phyloP scores from a whole-genome alignment of 306 rosid genomes.

The Boehmeria nivea region DNA sequence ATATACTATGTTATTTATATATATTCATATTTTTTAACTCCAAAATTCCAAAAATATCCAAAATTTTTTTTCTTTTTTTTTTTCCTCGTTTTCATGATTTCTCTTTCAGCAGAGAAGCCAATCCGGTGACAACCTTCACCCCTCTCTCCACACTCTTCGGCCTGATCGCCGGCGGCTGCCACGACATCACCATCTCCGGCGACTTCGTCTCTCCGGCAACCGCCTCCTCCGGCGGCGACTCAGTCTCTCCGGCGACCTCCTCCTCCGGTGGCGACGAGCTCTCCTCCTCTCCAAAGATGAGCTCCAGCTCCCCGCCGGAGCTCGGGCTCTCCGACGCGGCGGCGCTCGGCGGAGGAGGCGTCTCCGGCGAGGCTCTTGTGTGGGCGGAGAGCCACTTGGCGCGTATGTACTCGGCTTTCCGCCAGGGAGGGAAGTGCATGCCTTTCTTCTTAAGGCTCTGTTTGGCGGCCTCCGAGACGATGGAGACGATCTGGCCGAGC shows the following conservation, averaged over 20 bases:
- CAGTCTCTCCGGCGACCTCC: constrained; percentile 8
- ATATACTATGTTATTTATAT: constrained; percentile 14
- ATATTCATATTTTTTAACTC: constrained; percentile 11
- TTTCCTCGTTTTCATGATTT: constrained; percentile 37
- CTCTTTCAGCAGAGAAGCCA: constrained; percentile 79
- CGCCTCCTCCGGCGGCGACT: constrained; percentile 47
- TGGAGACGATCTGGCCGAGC: constrained; percentile 58
- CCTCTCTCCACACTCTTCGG: constrained; percentile 78
- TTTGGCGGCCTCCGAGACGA: constrained; percentile 75
- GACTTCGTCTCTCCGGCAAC: too few species aligned
- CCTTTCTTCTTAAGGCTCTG: constrained; percentile 95
- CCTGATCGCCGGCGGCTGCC: constrained; percentile 87
- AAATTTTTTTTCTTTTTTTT: constrained; percentile 21
- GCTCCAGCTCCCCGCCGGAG: constrained; percentile 59
- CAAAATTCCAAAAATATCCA: constrained; percentile 9
- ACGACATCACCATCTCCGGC: constrained; percentile 23
- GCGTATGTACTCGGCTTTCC: constrained; percentile 79
- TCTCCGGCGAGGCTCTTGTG: constrained; percentile 33
- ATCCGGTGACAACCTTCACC: constrained; percentile 74
- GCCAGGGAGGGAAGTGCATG: constrained; percentile 97
- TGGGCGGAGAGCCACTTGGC: constrained; percentile 90
- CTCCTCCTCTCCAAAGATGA: constrained; percentile 67
- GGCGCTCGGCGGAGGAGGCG: not conserved
- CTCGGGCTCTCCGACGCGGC: constrained; percentile 15
- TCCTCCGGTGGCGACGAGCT: constrained; percentile 12